Evolutionary conservation across 2,329 filamentous ascomycete genomes (phyloP).

Genomic region (Aspergillus amoenus): DNA sequence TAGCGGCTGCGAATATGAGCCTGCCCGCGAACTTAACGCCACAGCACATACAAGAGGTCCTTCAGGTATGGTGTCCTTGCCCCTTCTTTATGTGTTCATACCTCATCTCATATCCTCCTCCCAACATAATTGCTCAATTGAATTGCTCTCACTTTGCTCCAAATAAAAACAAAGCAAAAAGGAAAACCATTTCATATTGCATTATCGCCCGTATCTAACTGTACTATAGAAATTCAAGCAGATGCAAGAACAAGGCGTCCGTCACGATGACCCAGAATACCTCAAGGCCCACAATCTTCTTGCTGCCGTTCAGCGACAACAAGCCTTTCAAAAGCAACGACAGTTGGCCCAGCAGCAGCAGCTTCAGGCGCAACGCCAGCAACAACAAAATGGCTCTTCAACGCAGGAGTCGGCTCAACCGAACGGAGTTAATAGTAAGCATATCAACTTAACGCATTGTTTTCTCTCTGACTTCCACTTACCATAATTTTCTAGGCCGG

Average conservation of each 20-base stretch:
- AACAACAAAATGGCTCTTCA: conserved; percentile 46
- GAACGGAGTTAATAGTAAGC: conserved; percentile 46
- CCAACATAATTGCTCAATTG: neutral
- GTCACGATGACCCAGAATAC: conserved; percentile 80
- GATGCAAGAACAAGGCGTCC: conserved; percentile 83
- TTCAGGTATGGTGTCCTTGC: conserved; percentile 39
- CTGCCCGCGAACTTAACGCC: conserved; percentile 69
- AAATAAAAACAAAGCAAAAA: neutral
- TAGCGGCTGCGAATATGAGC: conserved; percentile 63
- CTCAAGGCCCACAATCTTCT: conserved; percentile 79
- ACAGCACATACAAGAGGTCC: conserved; percentile 75
- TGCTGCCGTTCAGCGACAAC: conserved; percentile 64
- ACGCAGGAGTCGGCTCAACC: conserved; percentile 27
- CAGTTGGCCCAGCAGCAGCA: conserved; percentile 35
- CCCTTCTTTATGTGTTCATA: neutral
- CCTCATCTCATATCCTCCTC: neutral
- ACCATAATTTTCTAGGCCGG: conserved; percentile 27
- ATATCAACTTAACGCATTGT: neutral
- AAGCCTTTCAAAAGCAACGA: conserved; percentile 59
- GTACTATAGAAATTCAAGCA: conserved; percentile 73
- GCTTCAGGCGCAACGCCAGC: conserved; percentile 45
- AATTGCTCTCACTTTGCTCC: neutral
- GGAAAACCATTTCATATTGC: neutral
- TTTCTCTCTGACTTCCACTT: neutral
- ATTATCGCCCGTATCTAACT: conserved; percentile 35